Conservation (phyloP, 2,329 filamentous ascomycete species). For the Capronia epimyces region DNA sequence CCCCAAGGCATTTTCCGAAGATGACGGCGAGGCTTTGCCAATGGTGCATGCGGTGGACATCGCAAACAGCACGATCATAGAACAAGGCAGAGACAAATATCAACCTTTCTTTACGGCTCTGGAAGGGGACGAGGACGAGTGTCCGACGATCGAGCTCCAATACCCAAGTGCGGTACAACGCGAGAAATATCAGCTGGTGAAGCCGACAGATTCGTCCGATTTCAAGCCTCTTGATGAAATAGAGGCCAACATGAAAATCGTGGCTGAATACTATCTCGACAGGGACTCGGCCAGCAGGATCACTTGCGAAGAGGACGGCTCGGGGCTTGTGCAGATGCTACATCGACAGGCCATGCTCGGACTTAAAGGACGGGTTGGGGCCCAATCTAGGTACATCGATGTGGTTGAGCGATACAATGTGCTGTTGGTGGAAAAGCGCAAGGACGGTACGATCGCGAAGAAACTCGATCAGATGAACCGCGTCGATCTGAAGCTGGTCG, state of each 20-base stretch:
- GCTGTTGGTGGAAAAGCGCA: constrained; percentile 59
- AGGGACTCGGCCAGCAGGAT: constrained; percentile 62
- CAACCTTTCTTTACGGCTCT: constrained; percentile 38
- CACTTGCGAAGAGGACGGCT: constrained; percentile 65
- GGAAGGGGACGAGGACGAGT: constrained; percentile 45
- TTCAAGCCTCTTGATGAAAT: constrained; percentile 64
- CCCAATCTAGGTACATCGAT: constrained; percentile 62
- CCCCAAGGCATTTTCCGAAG: constrained; percentile 41
- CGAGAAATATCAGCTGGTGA: constrained; percentile 73
- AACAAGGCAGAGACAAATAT: constrained; percentile 32
- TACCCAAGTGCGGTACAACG: constrained; percentile 68
- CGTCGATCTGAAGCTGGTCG: constrained; percentile 66
- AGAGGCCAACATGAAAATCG: constrained; percentile 61
- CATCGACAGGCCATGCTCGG: constrained; percentile 66
- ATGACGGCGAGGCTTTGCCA: constrained; percentile 35
- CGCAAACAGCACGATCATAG: constrained; percentile 38
- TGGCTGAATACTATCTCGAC: constrained; percentile 72
- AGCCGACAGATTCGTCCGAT: constrained; percentile 67
- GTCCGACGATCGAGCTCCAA: constrained; percentile 60
- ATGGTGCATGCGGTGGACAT: constrained; percentile 50
- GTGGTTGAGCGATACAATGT: constrained; percentile 74
- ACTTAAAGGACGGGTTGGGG: constrained; percentile 37
- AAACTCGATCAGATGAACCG: constrained; percentile 65
- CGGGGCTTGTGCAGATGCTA: constrained; percentile 61
- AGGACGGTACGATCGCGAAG: constrained; percentile 64